phyloP scores from a whole-genome alignment of 768 basidiomycete genomes.

The Podaxis pistillaris region DNA sequence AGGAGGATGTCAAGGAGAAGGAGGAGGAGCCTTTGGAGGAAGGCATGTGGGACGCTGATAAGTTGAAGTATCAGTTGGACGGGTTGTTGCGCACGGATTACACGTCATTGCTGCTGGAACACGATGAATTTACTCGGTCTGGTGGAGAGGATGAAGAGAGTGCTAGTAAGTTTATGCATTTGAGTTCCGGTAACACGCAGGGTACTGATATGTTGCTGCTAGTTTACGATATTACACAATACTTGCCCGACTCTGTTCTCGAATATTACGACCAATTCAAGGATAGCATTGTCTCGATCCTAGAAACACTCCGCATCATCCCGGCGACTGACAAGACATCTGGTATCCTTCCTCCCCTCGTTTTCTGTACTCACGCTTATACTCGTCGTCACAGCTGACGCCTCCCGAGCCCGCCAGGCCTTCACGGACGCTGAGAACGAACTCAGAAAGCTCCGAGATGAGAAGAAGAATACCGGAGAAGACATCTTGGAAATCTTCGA shows the following conservation, averaged over 20 bases:
- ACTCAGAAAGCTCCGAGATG: constrained; percentile 49
- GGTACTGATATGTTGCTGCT: constrained; percentile 11
- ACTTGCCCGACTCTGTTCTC: constrained; percentile 80
- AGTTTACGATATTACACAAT: constrained; percentile 82
- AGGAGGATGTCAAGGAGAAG: constrained; percentile 29
- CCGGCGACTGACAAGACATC: constrained; percentile 34
- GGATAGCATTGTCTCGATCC: constrained; percentile 56
- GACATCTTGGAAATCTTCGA: constrained; percentile 69
- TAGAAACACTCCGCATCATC: constrained; percentile 64
- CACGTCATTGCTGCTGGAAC: constrained; percentile 70
- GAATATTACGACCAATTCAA: constrained; percentile 73
- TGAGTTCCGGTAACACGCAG: background rate
- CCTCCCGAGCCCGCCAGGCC: constrained; percentile 61
- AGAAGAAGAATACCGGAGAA: constrained; percentile 51
- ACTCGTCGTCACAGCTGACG: constrained; percentile 36
- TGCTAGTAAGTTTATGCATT: constrained; percentile 46
- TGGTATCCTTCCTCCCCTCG: constrained; percentile 28
- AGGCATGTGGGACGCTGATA: constrained; percentile 56
- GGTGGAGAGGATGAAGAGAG: constrained; percentile 38
- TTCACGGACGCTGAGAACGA: constrained; percentile 61
- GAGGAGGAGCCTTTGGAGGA: constrained; percentile 56
- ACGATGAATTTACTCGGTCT: constrained; percentile 65
- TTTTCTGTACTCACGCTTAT: background rate
- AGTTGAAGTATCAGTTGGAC: constrained; percentile 59
- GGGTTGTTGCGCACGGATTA: constrained; percentile 63